Conservation (phyloP, 2,329 filamentous ascomycete genomes). For the Dactylonectria estremocensis region DNA sequence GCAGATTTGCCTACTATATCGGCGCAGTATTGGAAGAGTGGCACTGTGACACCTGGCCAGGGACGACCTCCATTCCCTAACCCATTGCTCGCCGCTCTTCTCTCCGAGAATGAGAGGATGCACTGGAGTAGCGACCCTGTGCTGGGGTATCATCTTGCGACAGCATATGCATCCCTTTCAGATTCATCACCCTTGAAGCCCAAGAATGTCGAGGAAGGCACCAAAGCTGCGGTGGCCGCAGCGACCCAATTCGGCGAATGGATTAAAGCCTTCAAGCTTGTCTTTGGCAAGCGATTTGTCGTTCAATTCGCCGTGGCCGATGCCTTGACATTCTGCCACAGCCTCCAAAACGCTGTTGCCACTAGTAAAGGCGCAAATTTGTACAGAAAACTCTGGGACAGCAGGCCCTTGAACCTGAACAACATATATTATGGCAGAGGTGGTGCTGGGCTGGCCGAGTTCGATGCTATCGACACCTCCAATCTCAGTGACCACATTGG, state of each 20-base stretch:
- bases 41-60: slow-evolving; percentile 46
- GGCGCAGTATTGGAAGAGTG: slow-evolving; percentile 55
- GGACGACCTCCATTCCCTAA: slow-evolving; percentile 53
- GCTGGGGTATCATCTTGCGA: slow-evolving; percentile 70
- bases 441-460: slow-evolving; percentile 57
- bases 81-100: slow-evolving; percentile 60
- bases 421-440: slow-evolving; percentile 55
- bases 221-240: slow-evolving; percentile 53
- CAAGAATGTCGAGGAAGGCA: slow-evolving; percentile 26
- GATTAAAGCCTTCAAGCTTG: slow-evolving; percentile 57
- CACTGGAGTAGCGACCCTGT: slow-evolving; percentile 68
- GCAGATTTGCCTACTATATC: slow-evolving; percentile 42
- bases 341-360: slow-evolving; percentile 60
- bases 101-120: slow-evolving; percentile 56
- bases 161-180: slow-evolving; percentile 58
- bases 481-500: slow-evolving; percentile 60
- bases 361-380: slow-evolving; percentile 55
- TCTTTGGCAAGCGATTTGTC: slow-evolving; percentile 48
- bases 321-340: slow-evolving; percentile 66
- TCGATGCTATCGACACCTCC: slow-evolving; percentile 71
- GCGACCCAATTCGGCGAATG: slow-evolving; percentile 64
- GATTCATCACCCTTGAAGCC: slow-evolving; percentile 57
- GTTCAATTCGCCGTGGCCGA: slow-evolving; percentile 66
- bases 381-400: slow-evolving; percentile 60
- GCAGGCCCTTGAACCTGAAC: slow-evolving; percentile 60